These are phyloP conservation scores for Sergeia podlipaevii DNA, from an alignment of 208 protist species.

Conservation along the genomic window DNA sequence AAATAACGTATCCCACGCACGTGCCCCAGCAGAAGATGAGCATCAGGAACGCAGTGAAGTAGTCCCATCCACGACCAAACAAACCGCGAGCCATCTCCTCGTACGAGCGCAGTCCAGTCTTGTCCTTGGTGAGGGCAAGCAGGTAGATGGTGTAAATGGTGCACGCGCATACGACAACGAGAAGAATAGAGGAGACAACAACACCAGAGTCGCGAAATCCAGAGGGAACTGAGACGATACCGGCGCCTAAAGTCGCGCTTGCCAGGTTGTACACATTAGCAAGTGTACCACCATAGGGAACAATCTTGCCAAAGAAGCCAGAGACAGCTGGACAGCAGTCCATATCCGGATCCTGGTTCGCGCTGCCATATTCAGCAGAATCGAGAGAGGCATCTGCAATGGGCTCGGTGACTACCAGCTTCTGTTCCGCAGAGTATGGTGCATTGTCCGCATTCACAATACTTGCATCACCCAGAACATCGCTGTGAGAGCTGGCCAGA, in stretches of 20 bases:
- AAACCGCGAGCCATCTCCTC: conserved; percentile 67
- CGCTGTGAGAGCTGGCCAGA: too few relatives aligned
- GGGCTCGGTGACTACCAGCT: too few relatives aligned
- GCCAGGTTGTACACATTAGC: conserved; percentile 72
- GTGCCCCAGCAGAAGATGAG: conserved; percentile 81
- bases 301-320: too few relatives aligned
- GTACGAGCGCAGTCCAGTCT: conserved; percentile 71
- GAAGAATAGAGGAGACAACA: conserved; percentile 38
- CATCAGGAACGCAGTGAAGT: conserved; percentile 69
- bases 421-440: too few relatives aligned
- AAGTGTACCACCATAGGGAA: conserved; percentile 68
- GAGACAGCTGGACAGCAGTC: too few relatives aligned
- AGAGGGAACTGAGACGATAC: conserved; percentile 67
- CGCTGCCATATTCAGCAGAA: too few relatives aligned
- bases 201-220: conserved; percentile 68
- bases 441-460: too few relatives aligned
- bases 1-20: conserved; percentile 79
- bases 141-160: conserved; percentile 84
- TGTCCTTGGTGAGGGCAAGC: conserved; percentile 46
- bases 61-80: conserved; percentile 61
- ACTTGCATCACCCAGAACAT: too few relatives aligned
- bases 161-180: conserved; percentile 35
- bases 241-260: conserved; percentile 71
- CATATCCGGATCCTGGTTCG: too few relatives aligned
- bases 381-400: too few relatives aligned